Percentiles rank a stretch among this genome's conserved stretches.
phyloP scores from a whole-genome alignment of 164 flowering plant species.

The Nymphaea colorata region DNA sequence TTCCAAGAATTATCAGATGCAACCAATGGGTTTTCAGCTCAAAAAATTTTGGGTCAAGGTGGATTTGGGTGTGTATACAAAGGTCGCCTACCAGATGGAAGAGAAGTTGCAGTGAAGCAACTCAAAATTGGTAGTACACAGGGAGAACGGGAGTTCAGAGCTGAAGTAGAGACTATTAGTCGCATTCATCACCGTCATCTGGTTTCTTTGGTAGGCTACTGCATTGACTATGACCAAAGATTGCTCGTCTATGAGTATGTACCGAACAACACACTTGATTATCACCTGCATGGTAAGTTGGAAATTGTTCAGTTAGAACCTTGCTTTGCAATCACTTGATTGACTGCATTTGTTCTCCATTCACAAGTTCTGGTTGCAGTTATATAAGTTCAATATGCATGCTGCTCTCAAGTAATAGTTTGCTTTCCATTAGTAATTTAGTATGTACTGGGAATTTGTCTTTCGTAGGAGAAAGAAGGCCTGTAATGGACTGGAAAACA shows the following conservation, averaged over 20 bases:
- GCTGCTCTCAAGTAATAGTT: background rate
- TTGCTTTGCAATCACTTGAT: background rate
- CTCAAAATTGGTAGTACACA: constrained; percentile 76
- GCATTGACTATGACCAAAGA: constrained; percentile 56
- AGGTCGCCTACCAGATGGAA: constrained; percentile 65
- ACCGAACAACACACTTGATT: constrained; percentile 69
- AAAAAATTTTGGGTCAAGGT: constrained; percentile 78
- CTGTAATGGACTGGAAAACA: constrained; percentile 63
- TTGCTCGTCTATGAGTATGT: constrained; percentile 77
- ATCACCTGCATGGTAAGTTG: constrained; percentile 79
- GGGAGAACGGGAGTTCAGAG: constrained; percentile 79
- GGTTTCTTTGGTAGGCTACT: constrained; percentile 89
- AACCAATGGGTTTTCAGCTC: constrained; percentile 66
- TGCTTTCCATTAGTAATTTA: too few species aligned
- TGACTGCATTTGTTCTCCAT: background rate
- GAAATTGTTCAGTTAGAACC: background rate
- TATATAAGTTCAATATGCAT: background rate
- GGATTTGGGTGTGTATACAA: constrained; percentile 83
- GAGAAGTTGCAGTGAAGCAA: constrained; percentile 82
- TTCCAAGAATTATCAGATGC: constrained; percentile 53
- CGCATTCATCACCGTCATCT: constrained; percentile 81
- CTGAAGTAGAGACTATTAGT: constrained; percentile 68
- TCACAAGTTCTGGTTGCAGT: background rate
- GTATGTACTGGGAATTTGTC: background rate
- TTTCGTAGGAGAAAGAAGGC: constrained; percentile 36